phyloP scores from a whole-genome alignment of 305 asterid species.

The Petunia hybrid region DNA sequence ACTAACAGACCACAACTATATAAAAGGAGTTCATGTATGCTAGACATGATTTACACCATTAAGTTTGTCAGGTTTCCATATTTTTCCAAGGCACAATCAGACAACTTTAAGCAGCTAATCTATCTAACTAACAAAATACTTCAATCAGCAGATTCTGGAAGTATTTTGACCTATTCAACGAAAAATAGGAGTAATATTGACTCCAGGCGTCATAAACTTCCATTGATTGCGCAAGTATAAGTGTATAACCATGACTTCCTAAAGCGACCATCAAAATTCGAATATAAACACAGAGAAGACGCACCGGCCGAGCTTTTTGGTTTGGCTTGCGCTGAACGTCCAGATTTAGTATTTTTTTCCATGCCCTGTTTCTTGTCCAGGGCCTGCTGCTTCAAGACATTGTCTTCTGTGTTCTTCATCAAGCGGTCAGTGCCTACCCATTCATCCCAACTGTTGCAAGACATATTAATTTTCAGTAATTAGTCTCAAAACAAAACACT shows the following conservation, averaged over 20 bases:
- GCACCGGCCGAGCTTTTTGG: slow-evolving; percentile 82
- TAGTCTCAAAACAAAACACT: slow-evolving; percentile 5
- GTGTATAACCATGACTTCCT: neutral
- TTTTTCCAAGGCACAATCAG: neutral
- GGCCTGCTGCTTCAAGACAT: slow-evolving; percentile 73
- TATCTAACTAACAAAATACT: neutral
- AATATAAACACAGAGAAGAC: slow-evolving; percentile 18
- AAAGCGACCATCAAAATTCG: neutral
- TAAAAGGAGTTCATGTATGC: slow-evolving; percentile 1
- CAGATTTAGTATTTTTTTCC: slow-evolving; percentile 72
- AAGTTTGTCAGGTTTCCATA: neutral
- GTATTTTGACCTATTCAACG: neutral
- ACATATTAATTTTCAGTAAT: slow-evolving; percentile 43
- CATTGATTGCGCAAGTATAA: neutral
- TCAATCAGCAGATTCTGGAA: slow-evolving; percentile 14
- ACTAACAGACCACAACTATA: too few species aligned
- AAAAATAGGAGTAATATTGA: slow-evolving; percentile 1
- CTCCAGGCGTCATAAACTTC: neutral
- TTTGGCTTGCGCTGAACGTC: slow-evolving; percentile 77
- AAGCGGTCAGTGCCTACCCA: slow-evolving; percentile 91
- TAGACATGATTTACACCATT: slow-evolving; percentile 18
- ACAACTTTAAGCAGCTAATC: slow-evolving; percentile 20
- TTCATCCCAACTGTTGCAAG: slow-evolving; percentile 92
- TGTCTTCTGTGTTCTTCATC: slow-evolving; percentile 86
- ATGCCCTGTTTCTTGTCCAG: slow-evolving; percentile 83